Percentiles rank a stretch among this genome's conserved stretches.
These are phyloP conservation scores for Saccharomycopsis schoenii DNA, from an alignment of 805 yeast species.

Conservation along the genomic window DNA sequence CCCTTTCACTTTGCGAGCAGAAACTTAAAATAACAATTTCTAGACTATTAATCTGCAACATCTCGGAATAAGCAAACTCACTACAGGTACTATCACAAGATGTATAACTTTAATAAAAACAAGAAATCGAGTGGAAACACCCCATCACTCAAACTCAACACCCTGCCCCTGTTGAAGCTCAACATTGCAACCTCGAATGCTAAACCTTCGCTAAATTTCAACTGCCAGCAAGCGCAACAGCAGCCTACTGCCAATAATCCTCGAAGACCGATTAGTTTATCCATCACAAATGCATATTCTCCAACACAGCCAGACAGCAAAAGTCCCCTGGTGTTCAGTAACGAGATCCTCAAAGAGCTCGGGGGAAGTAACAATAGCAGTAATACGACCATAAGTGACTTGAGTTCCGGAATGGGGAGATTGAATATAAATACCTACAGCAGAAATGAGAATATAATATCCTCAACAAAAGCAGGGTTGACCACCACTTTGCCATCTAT, in stretches of 20 bases:
- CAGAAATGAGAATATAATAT: background rate
- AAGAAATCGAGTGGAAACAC: background rate
- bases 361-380: constrained; percentile 5
- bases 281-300: constrained; percentile 18
- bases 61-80: no score
- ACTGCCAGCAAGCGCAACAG: background rate
- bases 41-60: no score
- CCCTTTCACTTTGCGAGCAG: no score
- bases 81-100: background rate
- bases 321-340: constrained; percentile 18
- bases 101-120: background rate
- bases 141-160: background rate
- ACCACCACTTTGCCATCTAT: background rate
- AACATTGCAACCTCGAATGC: background rate
- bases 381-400: constrained; percentile 6
- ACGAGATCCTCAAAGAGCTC: constrained; percentile 16
- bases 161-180: background rate
- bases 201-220: background rate
- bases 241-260: background rate
- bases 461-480: background rate
- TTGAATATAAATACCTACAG: background rate
- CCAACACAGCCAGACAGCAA: constrained; percentile 16
- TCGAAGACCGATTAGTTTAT: constrained; percentile 10
- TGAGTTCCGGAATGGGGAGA: background rate
- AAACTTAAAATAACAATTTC: no score